Percentiles rank a stretch among this genome's conserved stretches.
Conservation (phyloP, 2,329 filamentous ascomycete species). For the Exserohilum turcica region DNA sequence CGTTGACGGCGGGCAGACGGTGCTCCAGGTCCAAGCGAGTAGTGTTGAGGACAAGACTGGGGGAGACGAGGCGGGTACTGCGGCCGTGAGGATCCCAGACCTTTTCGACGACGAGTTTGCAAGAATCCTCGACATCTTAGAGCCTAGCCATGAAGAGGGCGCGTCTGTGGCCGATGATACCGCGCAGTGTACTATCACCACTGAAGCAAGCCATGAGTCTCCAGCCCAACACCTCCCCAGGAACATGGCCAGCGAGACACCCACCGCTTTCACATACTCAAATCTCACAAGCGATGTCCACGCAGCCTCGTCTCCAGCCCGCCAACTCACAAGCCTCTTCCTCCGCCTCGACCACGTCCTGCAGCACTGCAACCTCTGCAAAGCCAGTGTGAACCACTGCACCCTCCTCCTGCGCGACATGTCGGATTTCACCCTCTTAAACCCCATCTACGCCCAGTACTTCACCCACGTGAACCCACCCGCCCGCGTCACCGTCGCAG, state of each 20-base stretch:
- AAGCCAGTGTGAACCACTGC: slow-evolving; percentile 47
- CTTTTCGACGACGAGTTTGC: slow-evolving; percentile 70
- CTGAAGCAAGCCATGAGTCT: not conserved
- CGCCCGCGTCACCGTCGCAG: slow-evolving; percentile 80
- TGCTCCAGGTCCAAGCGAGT: slow-evolving; percentile 67
- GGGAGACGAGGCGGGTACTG: slow-evolving; percentile 22
- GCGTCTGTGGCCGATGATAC: slow-evolving; percentile 10
- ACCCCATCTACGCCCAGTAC: slow-evolving; percentile 73
- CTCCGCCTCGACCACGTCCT: slow-evolving; percentile 39
- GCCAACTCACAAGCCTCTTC: slow-evolving; percentile 50
- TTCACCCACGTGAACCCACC: slow-evolving; percentile 83
- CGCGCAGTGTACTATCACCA: slow-evolving; percentile 5
- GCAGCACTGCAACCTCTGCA: slow-evolving; percentile 27
- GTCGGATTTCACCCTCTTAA: slow-evolving; percentile 76
- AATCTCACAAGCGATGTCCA: slow-evolving; percentile 29
- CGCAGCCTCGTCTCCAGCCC: slow-evolving; percentile 14
- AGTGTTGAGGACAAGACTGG: slow-evolving; percentile 56
- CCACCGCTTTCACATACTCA: slow-evolving; percentile 56
- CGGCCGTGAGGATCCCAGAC: slow-evolving; percentile 62
- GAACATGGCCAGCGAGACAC: slow-evolving; percentile 30
- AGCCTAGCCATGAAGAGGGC: slow-evolving; percentile 4
- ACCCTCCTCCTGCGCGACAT: slow-evolving; percentile 78
- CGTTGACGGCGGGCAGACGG: slow-evolving; percentile 79
- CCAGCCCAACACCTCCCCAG: slow-evolving; percentile 14
- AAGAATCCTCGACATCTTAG: slow-evolving; percentile 36